These are phyloP conservation scores for Adansonia madagascariensis DNA, from an alignment of 441 rosid genomes.

Conservation along the genomic window DNA sequence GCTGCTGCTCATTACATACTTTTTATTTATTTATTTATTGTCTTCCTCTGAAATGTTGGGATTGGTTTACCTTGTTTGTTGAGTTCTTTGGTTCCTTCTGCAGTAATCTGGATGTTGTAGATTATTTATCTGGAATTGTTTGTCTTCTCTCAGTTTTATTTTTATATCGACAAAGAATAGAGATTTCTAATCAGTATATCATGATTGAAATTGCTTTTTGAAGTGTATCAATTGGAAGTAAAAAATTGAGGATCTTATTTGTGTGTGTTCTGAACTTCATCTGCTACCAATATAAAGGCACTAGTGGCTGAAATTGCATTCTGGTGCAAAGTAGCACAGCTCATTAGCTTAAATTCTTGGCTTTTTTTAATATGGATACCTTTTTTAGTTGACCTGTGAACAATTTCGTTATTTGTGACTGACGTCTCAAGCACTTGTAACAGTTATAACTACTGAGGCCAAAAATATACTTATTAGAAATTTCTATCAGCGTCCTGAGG, in stretches of 20 bases:
- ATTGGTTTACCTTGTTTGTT: conserved; percentile 2
- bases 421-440: conserved; percentile 26
- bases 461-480: conserved; percentile 76
- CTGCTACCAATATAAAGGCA: not conserved
- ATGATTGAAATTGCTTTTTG: conserved; percentile 2
- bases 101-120: not conserved
- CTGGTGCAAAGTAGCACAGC: not conserved
- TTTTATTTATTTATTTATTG: not conserved
- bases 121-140: not conserved
- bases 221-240: conserved; percentile 1
- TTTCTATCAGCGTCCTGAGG: conserved; percentile 67
- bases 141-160: not conserved
- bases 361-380: not conserved
- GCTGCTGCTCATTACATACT: not conserved
- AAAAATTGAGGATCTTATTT: conserved; percentile 6
- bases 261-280: not conserved
- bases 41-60: conserved; percentile 6
- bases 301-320: not conserved
- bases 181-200: not conserved
- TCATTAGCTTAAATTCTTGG: not conserved
- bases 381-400: not conserved
- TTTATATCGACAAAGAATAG: not conserved
- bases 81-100: not conserved
- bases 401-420: conserved; percentile 20
- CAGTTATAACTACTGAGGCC: conserved; percentile 73